phyloP scores from a whole-genome alignment of 345 rosid genomes.

The Citrus unshiu region DNA sequence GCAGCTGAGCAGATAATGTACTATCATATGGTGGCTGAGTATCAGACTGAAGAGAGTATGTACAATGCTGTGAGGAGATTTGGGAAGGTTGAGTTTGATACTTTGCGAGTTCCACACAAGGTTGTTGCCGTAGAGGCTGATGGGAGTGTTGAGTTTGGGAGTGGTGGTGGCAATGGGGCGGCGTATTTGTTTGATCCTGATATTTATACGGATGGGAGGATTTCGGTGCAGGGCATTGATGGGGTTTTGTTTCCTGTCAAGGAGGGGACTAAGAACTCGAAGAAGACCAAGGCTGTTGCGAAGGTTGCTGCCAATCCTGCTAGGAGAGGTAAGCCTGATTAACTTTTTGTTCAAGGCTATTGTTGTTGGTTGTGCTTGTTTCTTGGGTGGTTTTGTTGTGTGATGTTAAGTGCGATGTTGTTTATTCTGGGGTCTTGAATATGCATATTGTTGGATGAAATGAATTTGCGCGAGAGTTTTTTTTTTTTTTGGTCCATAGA shows the following conservation, averaged over 20 bases:
- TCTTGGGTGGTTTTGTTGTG: neutral
- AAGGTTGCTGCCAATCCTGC: conserved; percentile 28
- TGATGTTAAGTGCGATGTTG: neutral
- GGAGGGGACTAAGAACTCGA: conserved; percentile 16
- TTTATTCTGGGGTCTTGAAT: neutral
- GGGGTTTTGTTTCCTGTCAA: conserved; percentile 42
- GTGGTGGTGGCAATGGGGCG: conserved; percentile 32
- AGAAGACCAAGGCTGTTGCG: conserved; percentile 5
- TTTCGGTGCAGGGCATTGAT: conserved; percentile 51
- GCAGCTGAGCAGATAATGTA: conserved; percentile 58
- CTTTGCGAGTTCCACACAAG: conserved; percentile 49
- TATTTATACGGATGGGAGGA: conserved; percentile 50
- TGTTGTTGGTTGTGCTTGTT: neutral
- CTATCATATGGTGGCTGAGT: conserved; percentile 52
- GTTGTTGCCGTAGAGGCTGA: conserved; percentile 49
- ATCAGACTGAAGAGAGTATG: conserved; percentile 64
- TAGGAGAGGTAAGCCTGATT: conserved; percentile 41
- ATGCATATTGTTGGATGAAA: neutral
- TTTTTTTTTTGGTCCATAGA: neutral
- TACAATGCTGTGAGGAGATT: conserved; percentile 51
- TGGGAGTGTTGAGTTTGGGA: conserved; percentile 53
- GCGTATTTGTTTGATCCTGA: conserved; percentile 54
- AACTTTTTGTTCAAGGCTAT: neutral
- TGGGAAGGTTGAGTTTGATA: conserved; percentile 43
- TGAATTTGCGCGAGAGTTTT: neutral